Evolutionary conservation across 2,329 filamentous ascomycete species (phyloP), one percentile per base, ranked within the genome.

Genomic region (Beauveria brongniartii): DNA sequence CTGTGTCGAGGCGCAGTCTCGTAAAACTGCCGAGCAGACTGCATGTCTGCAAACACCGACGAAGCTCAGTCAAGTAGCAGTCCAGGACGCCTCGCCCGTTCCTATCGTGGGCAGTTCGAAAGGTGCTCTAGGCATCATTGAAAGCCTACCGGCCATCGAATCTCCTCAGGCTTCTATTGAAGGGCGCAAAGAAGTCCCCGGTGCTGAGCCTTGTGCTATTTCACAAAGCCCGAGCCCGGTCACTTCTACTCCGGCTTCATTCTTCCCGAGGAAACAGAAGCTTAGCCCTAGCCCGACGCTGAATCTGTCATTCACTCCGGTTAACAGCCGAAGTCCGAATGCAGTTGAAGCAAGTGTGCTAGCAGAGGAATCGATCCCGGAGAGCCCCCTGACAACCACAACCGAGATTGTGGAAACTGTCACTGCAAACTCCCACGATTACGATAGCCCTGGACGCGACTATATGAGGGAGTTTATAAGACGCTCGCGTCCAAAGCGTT

Each of bases 381-480:
- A 61, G 34, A 55, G 43, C 51, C 58, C 58, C 3, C 51, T 24
- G 16, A 43, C 34, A 4, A 43, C 34, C 18, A 61, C 41, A 24
- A 54, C 30, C 10, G 30, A 61, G 34, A 50, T 41, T 43, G 51
- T 55, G 20, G 55, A 62, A n/a, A 51, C 55, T 40, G 44, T 55
- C 24, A 53, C 50, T 2, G 46, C 46, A 7, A 46, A 53, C 14
- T 48, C 46, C 28, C 57, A 67, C 22, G 67, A 70, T 24, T 64
- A 70, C 43, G 72, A 74, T 46, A 73, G 70, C 52, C 72, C 72
- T 24, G 70, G 68, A 5, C 71, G 73, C 1, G 72, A 72, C 12
- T 74, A 69, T 40, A 69, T 74, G 66, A 65, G 69, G 5, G 69
- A 70, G 18, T 75, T 75, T 48, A 74, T 74, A 63, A 71, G 69